Evolutionary conservation across 768 basidiomycete species (phyloP).

Genomic region (Lentinula aciculospora): DNA sequence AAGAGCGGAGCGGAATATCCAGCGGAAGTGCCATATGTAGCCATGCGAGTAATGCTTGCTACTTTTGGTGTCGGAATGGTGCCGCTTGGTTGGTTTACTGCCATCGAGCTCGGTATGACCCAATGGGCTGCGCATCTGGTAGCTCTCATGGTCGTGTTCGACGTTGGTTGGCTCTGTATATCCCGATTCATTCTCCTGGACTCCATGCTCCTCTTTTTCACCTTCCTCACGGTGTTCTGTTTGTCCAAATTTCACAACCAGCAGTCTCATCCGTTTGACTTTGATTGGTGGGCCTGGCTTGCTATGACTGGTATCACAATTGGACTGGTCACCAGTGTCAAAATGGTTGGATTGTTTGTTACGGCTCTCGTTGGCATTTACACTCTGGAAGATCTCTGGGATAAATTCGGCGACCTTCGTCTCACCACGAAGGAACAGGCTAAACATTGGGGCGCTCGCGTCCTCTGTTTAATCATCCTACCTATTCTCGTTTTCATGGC

Average conservation of each 20-base stretch:
- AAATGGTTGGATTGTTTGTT: conserved; percentile 94
- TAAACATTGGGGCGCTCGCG: conserved; percentile 86
- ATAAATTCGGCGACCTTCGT: conserved; percentile 92
- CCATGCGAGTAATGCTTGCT: conserved; percentile 94
- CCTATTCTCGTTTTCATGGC: conserved; percentile 91
- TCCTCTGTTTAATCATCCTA: conserved; percentile 79
- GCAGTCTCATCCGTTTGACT: conserved; percentile 90
- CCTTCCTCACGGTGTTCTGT: conserved; percentile 93
- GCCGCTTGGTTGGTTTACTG: conserved; percentile 94
- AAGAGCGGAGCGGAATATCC: conserved; percentile 88
- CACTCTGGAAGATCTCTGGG: conserved; percentile 97
- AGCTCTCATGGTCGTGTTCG: conserved; percentile 89
- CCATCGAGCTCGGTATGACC: conserved; percentile 90
- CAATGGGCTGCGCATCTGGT: conserved; percentile 86
- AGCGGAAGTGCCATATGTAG: conserved; percentile 79
- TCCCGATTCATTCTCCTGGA: conserved; percentile 97
- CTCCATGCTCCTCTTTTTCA: conserved; percentile 99
- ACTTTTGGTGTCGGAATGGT: conserved; percentile 94
- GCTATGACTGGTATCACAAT: conserved; percentile 91
- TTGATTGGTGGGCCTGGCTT: conserved; percentile 98
- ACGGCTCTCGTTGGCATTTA: conserved; percentile 93
- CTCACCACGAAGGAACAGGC: conserved; percentile 87
- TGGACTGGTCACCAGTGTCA: conserved; percentile 94
- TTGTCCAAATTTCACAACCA: conserved; percentile 97
- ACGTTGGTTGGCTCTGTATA: conserved; percentile 95